Percentiles rank a stretch among this genome's conserved stretches.
phyloP scores from a whole-genome alignment of 805 yeast species.

The Hanseniaspora nectarophila region DNA sequence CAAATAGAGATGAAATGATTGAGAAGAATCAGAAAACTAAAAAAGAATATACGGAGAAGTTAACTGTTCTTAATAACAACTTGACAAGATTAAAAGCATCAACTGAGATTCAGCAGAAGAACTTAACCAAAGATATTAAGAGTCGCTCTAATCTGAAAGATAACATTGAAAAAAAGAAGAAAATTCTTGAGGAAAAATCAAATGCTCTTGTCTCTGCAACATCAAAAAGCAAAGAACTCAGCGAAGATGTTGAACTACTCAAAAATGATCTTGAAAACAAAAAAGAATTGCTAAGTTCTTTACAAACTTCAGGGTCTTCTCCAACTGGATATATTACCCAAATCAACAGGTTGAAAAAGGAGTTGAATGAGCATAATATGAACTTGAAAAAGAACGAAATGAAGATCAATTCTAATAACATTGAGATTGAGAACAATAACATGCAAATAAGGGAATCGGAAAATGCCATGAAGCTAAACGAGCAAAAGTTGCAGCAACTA shows the following conservation, averaged over 20 bases:
- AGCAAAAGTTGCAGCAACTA: slow-evolving; percentile 35
- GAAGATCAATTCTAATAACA: slow-evolving; percentile 44
- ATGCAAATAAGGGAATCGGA: slow-evolving; percentile 45
- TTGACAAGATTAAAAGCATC: slow-evolving; percentile 59
- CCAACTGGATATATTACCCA: slow-evolving; percentile 70
- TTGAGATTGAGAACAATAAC: slow-evolving; percentile 37
- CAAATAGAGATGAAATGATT: slow-evolving; percentile 41
- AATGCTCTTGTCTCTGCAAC: slow-evolving; percentile 34
- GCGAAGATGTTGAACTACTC: slow-evolving; percentile 29
- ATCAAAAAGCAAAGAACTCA: slow-evolving; percentile 35
- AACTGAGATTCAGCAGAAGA: slow-evolving; percentile 45
- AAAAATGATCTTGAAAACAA: slow-evolving; percentile 43
- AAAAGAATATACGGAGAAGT: slow-evolving; percentile 47
- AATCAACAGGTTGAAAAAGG: slow-evolving; percentile 48
- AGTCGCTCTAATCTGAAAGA: slow-evolving; percentile 28
- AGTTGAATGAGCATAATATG: slow-evolving; percentile 42
- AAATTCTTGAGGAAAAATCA: slow-evolving; percentile 29
- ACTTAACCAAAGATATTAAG: slow-evolving; percentile 40
- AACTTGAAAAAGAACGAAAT: slow-evolving; percentile 47
- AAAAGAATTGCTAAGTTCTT: slow-evolving; percentile 68
- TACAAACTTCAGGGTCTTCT: slow-evolving; percentile 82
- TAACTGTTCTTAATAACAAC: slow-evolving; percentile 46
- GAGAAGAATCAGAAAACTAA: slow-evolving; percentile 48
- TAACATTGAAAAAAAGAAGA: slow-evolving; percentile 29
- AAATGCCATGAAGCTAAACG: slow-evolving; percentile 33